phyloP scores from a whole-genome alignment of 257 asterid genomes.

The Ocimum tenuiflorum region DNA sequence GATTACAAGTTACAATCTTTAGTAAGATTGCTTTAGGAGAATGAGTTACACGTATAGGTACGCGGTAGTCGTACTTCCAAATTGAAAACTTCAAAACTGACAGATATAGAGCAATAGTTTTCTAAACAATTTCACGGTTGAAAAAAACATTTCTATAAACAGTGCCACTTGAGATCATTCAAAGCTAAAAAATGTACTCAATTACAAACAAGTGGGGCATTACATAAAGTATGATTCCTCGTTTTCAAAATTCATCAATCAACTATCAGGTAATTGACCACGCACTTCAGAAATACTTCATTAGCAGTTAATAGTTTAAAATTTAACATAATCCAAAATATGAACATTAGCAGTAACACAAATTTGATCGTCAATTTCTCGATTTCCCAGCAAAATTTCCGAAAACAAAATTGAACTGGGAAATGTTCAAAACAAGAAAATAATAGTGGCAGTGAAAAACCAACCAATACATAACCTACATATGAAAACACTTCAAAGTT shows the following conservation, averaged over 20 bases:
- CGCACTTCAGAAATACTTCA: background rate
- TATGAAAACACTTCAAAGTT: conserved; percentile 17
- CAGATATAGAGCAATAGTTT: background rate
- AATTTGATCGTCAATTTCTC: background rate
- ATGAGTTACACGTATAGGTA: background rate
- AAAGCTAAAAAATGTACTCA: background rate
- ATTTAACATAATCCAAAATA: background rate
- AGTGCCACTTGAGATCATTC: background rate
- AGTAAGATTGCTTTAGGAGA: conserved; percentile 1
- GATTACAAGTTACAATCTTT: background rate
- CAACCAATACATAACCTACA: conserved; percentile 10
- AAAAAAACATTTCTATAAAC: background rate
- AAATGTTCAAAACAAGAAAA: conserved; percentile 26
- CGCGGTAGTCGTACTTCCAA: background rate
- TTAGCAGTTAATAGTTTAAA: background rate
- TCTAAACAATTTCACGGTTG: background rate
- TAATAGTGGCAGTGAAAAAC: conserved; percentile 12
- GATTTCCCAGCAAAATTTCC: conserved; percentile 1
- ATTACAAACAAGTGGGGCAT: background rate
- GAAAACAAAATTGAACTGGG: background rate
- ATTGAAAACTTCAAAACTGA: background rate
- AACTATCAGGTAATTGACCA: background rate
- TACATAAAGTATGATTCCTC: background rate
- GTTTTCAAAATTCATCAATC: background rate
- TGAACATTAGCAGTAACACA: background rate